A percentile compares a stretch with the other conserved stretches of the same genome.
phyloP scores from a whole-genome alignment of 768 basidiomycete genomes.

The Saitozyma podzolica region DNA sequence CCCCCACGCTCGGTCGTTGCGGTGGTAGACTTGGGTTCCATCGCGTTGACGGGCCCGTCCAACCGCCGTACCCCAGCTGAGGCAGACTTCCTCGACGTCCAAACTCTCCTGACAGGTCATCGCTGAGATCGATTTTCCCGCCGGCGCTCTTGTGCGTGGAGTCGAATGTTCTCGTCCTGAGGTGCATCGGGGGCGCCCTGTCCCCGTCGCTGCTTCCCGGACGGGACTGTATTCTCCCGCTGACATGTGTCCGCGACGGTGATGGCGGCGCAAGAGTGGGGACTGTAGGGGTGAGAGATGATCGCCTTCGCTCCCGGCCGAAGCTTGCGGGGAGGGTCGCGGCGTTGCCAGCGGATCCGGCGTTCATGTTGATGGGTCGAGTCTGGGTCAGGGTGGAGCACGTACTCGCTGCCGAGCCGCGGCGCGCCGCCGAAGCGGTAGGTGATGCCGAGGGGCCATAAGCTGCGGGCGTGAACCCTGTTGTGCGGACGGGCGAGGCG shows the following conservation, averaged over 20 bases:
- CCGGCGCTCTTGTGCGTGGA: constrained; percentile 1
- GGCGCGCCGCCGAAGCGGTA: neutral
- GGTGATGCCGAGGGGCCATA: constrained; percentile 9
- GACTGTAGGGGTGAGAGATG: constrained; percentile 44
- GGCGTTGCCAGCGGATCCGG: neutral
- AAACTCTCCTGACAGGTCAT: constrained; percentile 4
- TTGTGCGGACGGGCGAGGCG: constrained; percentile 14
- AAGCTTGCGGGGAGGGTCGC: constrained; percentile 10
- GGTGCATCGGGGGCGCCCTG: constrained; percentile 7
- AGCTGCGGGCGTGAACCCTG: constrained; percentile 20
- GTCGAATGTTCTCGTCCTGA: constrained; percentile 11
- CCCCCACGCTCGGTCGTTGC: constrained; percentile 35
- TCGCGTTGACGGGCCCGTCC: constrained; percentile 17
- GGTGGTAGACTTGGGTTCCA: constrained; percentile 41
- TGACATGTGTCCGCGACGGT: constrained; percentile 34
- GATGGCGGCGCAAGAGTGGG: constrained; percentile 39
- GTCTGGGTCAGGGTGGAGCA: constrained; percentile 38
- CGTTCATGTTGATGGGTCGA: constrained; percentile 14
- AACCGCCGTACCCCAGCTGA: constrained; percentile 32
- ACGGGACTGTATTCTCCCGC: constrained; percentile 19
- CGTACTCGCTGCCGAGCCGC: constrained; percentile 33
- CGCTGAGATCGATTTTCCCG: constrained; percentile 1
- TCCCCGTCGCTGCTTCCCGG: constrained; percentile 34
- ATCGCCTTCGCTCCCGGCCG: constrained; percentile 20
- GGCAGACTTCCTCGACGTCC: constrained; percentile 40